Base-by-base conservation (phyloP, 2,329 filamentous ascomycete species). In the Fusarium aywerte region DNA sequence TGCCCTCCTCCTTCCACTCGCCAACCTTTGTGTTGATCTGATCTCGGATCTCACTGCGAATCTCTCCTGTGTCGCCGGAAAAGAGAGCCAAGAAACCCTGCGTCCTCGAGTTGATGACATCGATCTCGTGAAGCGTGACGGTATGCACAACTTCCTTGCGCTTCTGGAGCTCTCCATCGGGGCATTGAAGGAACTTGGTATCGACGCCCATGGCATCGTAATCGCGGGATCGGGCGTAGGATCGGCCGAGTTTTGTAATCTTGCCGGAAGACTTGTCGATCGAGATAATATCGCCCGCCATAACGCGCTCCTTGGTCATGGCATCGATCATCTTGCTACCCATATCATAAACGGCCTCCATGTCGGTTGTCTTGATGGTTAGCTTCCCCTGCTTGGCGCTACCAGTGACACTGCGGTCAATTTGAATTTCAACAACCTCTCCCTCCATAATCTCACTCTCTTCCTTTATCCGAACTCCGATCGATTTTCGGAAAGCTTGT, bases 271-370 rank as follows among this genome's bases (percentile, higher is more conserved):
- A 94, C 83, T 99, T 99, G 84, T 99, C 96, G 73, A 99, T 98
- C 58, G 92, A 97, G 74, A 99, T 96, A 71, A 99, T 96, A 78
- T 99, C 96, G 73, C 96, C 96, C 6, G 96, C 96, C 90, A 98
- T 97, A 69, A 99, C 93, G 74, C 96, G 95, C 83, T 99, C 96
- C 81, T 98, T 98, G 71, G 94, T 97, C 93, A 99, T 97, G 69
- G 93, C 93, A 77, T 99, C 96, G 71, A 99, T 99, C 96, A 99
- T 98, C 82, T 98, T 98, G 71, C 92, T 95, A 69, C 96, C 96
- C 94, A 99, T 97, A 76, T 99, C 96, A 82, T 98, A 99, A 70
- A 99, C 92, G 13, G 96, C 97, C 81, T 99, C 96, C 96, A 99
- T 99, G 79, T 99, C 96, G 59, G 95, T 98, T 12, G 96, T 99